These are phyloP conservation scores for Cystobasidium ongulense DNA, from an alignment of 768 basidiomycete species.

Conservation along the genomic window DNA sequence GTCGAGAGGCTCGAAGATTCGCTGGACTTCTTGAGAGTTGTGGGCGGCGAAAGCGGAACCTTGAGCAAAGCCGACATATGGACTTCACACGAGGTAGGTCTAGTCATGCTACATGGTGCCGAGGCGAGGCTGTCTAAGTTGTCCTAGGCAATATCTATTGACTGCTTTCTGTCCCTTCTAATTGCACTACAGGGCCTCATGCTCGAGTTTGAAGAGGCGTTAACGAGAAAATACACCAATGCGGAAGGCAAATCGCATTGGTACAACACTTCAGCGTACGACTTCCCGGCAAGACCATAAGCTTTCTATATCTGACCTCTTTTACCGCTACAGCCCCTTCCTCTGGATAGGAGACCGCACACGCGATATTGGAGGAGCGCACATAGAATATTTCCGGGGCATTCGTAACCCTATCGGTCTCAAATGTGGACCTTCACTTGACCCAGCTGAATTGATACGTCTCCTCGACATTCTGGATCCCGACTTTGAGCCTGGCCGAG, in stretches of 20 bases:
- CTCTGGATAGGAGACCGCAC: conserved; percentile 97
- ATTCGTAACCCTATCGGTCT: conserved; percentile 89
- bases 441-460: conserved; percentile 61
- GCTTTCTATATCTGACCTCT: not conserved
- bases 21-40: conserved; percentile 82
- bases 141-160: not conserved
- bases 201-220: conserved; percentile 82
- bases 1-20: conserved; percentile 78
- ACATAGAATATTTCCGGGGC: conserved; percentile 89
- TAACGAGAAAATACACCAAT: conserved; percentile 55
- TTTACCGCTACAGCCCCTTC: conserved; percentile 53
- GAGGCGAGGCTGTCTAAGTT: no score
- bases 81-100: conserved; percentile 59
- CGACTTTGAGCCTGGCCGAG: conserved; percentile 65
- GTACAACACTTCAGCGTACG: conserved; percentile 73
- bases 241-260: conserved; percentile 46
- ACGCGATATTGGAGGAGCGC: conserved; percentile 79
- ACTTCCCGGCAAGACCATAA: not conserved
- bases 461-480: conserved; percentile 81
- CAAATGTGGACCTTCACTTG: conserved; percentile 89
- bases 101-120: no score
- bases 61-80: conserved; percentile 89
- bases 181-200: conserved; percentile 65
- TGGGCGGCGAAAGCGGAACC: conserved; percentile 64
- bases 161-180: conserved; percentile 32